These are phyloP conservation scores for Boletellus emodensis DNA, from an alignment of 768 basidiomycete genomes.

Conservation along the genomic window DNA sequence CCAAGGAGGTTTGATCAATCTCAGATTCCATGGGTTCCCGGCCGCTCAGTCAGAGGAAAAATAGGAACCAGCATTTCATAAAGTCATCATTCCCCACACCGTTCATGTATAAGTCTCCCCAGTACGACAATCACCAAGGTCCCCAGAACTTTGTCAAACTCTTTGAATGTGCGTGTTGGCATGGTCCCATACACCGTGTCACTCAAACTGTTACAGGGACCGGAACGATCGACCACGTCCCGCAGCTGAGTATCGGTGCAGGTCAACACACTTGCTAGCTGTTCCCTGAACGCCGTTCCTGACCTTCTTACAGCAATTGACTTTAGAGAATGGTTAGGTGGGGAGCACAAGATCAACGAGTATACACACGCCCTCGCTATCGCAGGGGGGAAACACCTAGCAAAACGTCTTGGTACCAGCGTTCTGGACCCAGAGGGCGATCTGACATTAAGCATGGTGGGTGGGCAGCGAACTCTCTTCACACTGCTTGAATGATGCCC, in stretches of 20 bases:
- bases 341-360: conserved; percentile 64
- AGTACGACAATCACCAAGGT: conserved; percentile 29
- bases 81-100: conserved; percentile 58
- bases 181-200: background rate
- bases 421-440: conserved; percentile 59
- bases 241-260: conserved; percentile 50
- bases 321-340: conserved; percentile 72
- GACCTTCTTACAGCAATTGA: conserved; percentile 49
- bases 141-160: conserved; percentile 45
- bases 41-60: background rate
- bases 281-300: background rate
- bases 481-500: background rate
- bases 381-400: conserved; percentile 57
- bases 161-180: conserved; percentile 37
- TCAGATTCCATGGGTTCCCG: background rate
- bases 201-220: conserved; percentile 44
- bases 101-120: conserved; percentile 46
- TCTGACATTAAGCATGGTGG: conserved; percentile 69
- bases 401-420: conserved; percentile 55
- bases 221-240: conserved; percentile 55
- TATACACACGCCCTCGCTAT: conserved; percentile 71
- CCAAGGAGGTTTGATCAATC: conserved; percentile 46
- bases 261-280: conserved; percentile 33
- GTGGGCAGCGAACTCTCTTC: background rate
- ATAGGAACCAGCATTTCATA: conserved; percentile 62